Conservation (phyloP, 202 grass and related monocot genomes). For the Panicum hallii region DNA sequence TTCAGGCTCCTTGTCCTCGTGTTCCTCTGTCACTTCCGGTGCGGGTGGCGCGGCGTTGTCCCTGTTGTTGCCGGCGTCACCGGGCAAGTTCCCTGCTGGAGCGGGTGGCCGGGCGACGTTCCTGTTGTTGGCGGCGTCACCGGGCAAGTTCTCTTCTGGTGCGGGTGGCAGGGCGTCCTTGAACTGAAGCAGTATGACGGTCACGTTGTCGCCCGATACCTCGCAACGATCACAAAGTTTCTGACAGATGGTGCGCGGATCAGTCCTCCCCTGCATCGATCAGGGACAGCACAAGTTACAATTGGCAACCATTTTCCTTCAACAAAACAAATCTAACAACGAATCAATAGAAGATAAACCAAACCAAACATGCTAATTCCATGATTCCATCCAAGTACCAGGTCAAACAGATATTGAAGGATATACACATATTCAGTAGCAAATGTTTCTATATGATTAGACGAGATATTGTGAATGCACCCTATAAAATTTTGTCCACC, state of each 20-base stretch:
- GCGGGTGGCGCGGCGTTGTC: background rate
- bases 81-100: background rate
- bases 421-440: background rate
- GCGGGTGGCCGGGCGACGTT: background rate
- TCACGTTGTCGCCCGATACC: background rate
- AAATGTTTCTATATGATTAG: background rate
- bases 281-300: background rate
- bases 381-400: background rate
- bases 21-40: background rate
- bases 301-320: background rate
- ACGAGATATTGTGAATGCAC: background rate
- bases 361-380: constrained; percentile 7
- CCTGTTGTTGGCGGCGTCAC: background rate
- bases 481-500: background rate
- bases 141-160: background rate
- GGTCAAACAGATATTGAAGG: background rate
- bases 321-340: constrained; percentile 3
- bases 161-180: background rate
- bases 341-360: background rate
- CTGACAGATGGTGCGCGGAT: constrained; percentile 1
- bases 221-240: constrained; percentile 8
- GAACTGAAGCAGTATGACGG: constrained; percentile 48
- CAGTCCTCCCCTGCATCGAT: constrained; percentile 31
- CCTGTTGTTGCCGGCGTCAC: background rate
- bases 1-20: background rate